These are phyloP conservation scores for Aspergillus flavus DNA, from an alignment of 2,329 filamentous ascomycete species.

Conservation along the genomic window DNA sequence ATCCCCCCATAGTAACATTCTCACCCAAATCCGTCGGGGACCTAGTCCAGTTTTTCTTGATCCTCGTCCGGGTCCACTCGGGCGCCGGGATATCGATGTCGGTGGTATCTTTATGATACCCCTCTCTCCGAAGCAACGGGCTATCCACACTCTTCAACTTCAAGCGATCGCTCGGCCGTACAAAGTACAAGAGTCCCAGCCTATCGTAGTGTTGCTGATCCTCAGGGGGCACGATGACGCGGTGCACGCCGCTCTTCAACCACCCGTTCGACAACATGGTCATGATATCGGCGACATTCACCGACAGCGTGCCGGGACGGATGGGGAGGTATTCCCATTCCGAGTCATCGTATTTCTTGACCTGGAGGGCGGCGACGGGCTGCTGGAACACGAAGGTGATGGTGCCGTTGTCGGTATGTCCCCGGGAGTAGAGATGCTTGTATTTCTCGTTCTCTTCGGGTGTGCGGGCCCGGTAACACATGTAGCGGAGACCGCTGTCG, in stretches of 20 bases:
- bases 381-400: constrained; percentile 61
- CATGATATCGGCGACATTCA: constrained; percentile 55
- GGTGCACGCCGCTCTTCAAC: constrained; percentile 51
- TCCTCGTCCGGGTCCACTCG: constrained; percentile 31
- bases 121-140: constrained; percentile 36
- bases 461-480: constrained; percentile 57
- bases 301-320: constrained; percentile 50
- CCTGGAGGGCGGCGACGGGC: constrained; percentile 59
- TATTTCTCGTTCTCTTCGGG: constrained; percentile 49
- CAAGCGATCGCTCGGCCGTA: constrained; percentile 42
- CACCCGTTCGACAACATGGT: constrained; percentile 53
- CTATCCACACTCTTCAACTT: constrained; percentile 33
- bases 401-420: constrained; percentile 60
- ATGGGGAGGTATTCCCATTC: constrained; percentile 55
- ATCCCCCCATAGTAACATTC: constrained; percentile 10
- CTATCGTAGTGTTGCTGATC: constrained; percentile 47
- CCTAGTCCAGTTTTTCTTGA: constrained; percentile 31
- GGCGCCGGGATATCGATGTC: constrained; percentile 19
- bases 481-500: constrained; percentile 63
- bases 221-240: constrained; percentile 48
- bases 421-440: constrained; percentile 48
- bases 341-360: constrained; percentile 47
- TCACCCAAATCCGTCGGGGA: constrained; percentile 15
- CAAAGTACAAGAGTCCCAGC: constrained; percentile 47
- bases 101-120: constrained; percentile 19